Evolutionary conservation across 805 yeast species (phyloP).

Genomic region (Candida insectorum): DNA sequence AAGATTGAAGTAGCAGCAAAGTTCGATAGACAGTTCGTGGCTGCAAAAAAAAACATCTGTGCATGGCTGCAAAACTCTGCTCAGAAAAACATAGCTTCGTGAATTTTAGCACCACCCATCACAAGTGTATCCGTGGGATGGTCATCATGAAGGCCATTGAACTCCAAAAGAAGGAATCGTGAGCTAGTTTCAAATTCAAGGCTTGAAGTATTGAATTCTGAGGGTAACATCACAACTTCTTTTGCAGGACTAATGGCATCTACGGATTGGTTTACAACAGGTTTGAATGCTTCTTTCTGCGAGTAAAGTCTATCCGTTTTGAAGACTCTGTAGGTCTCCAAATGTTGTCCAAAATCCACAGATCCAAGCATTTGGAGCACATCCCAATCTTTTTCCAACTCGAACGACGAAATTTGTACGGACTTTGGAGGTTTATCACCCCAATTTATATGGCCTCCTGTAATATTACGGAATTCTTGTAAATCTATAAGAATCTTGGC

Average conservation of each 20-base stretch:
- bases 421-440: conserved; percentile 58
- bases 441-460: conserved; percentile 57
- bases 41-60: no score
- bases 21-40: no score
- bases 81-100: conserved; percentile 17
- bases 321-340: conserved; percentile 19
- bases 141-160: conserved; percentile 19
- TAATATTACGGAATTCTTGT: conserved; percentile 35
- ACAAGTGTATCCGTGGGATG: conserved; percentile 14
- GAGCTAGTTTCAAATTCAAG: conserved; percentile 17
- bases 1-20: no score
- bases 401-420: conserved; percentile 26
- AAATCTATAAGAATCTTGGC: conserved; percentile 57
- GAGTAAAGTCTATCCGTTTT: conserved; percentile 8
- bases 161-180: conserved; percentile 37
- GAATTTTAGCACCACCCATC: conserved; percentile 23
- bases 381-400: conserved; percentile 6
- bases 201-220: conserved; percentile 45
- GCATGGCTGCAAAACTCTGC: no score
- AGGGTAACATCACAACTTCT: no score
- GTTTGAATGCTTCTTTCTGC: no score
- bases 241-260: no score
- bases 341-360: conserved; percentile 33
- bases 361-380: conserved; percentile 26
- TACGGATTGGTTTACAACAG: no score